phyloP scores from a whole-genome alignment of 495 filamentous ascomycete genomes.

The Lasiosphaeris hirsuta region DNA sequence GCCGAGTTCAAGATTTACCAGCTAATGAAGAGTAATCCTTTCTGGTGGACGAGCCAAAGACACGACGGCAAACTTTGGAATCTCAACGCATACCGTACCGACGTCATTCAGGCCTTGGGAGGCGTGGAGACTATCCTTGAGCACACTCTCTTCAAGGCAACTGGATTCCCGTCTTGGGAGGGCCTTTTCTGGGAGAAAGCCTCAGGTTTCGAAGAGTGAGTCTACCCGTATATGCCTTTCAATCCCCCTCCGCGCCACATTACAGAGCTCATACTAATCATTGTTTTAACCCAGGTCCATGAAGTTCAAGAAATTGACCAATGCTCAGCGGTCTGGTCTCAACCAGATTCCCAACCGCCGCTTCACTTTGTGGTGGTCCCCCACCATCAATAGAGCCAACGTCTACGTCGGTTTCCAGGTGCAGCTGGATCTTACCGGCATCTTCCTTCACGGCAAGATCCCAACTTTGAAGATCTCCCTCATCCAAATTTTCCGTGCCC shows the following conservation, averaged over 20 bases:
- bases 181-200: slow-evolving; percentile 98
- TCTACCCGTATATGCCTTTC: too few species aligned
- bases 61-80: slow-evolving; percentile 99
- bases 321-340: slow-evolving; percentile 95
- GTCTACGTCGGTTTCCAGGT: slow-evolving; percentile 98
- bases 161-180: slow-evolving; percentile 98
- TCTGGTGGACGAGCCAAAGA: slow-evolving; percentile 98
- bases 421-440: slow-evolving; percentile 96
- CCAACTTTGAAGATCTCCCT: slow-evolving; percentile 97
- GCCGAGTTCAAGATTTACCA: slow-evolving; percentile 99
- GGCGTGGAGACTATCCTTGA: slow-evolving; percentile 99
- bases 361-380: slow-evolving; percentile 98
- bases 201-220: slow-evolving; percentile 63
- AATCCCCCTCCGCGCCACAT: neutral
- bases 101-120: slow-evolving; percentile 97
- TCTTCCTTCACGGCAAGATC: slow-evolving; percentile 99
- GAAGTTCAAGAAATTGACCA: slow-evolving; percentile 99
- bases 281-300: slow-evolving; percentile 48
- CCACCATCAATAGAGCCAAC: slow-evolving; percentile 74
- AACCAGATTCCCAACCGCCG: slow-evolving; percentile 99
- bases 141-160: slow-evolving; percentile 97
- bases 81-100: slow-evolving; percentile 93
- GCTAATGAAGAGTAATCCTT: slow-evolving; percentile 98
- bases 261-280: too few species aligned
- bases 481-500: slow-evolving; percentile 99